Base-by-base conservation (phyloP, 2,329 filamentous ascomycete genomes). In the Colletotrichum somersetense region DNA sequence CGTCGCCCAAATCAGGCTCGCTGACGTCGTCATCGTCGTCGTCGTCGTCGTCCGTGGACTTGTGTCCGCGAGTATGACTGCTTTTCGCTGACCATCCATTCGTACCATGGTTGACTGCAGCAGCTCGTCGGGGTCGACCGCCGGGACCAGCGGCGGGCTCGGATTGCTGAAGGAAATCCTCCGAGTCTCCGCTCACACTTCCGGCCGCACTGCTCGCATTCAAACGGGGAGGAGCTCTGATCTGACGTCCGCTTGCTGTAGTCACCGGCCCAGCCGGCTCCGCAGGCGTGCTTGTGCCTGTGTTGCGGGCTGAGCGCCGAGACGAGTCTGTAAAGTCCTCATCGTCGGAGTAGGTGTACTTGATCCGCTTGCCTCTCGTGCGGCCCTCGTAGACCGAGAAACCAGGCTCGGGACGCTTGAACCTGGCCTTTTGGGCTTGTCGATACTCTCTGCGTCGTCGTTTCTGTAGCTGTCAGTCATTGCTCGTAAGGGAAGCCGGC, bases 311-410 rank as follows among this genome's bases (percentile, higher is more conserved):
- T 16, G 93, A 94, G 8, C 91, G 89, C 85, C 95, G 80, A 7
- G 78, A 80, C 12, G 91, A 91, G 78, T 91, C 89, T n/a, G 89
- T 89, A 67, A 90, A 89, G 20, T 91, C 90, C 46, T 92, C 92
- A 75, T 97, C 94, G 33, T 97, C 95, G 0, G 95, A 97, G 79
- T 93, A 99, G 0, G 94, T 99, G 79, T 99, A 99, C 81, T 95
- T 97, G 83, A 97, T 93, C 73, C 96, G 93, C 85, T 99, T 98
- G 68, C 96, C 96, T 71, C 96, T 91, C 6, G 97, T 99, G 65
- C 96, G 93, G 62, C 96, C 96, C 84, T 99, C 96, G 80, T 99
- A 99, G 70, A 97, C 86, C 1, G 95, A 98, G 79, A 96, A 97
- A 5, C 95, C 95, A 12, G 93, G 92, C 76, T 97, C 95, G 7